Base-by-base conservation (phyloP, 352 stramenopile species). In the Pilasporangium apinafurcum region DNA sequence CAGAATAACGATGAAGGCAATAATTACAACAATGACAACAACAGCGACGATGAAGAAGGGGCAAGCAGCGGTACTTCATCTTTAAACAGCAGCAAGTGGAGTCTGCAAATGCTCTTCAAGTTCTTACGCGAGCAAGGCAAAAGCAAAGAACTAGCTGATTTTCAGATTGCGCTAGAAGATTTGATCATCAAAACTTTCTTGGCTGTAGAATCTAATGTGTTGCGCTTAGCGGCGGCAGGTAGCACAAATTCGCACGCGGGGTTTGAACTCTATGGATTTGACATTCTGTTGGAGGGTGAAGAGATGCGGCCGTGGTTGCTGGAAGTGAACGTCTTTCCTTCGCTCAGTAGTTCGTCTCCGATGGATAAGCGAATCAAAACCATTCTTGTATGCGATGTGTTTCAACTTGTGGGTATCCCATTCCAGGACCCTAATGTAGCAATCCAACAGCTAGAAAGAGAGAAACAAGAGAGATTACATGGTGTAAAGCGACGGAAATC, bases 61-160 rank as follows among this genome's bases (percentile, higher is more conserved):
- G 50, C 49, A 5, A 51, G 65, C 26, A 47, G 37, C n/a, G n/a
- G n/a, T n/a, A n/a, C n/a, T n/a, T n/a, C n/a, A n/a, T n/a, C n/a
- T n/a, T n/a, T n/a, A n/a, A n/a, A n/a, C n/a, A 83, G 67, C 36
- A 93, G 77, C 50, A 96, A 96, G 58, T 95, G 85, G 85, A 87
- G 65, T 45, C 55, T 86, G 1, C 49, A 85, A 17, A 78, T 62
- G 44, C 51, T 83, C 18, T 72, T 62, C 48, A 78, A 65, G 48
- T 81, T 72, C 21, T 14, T 87, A 10, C 22, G 28, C 5, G 59
- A 67, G 2, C 54, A 65, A 17, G 67, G 59, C 4, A 77, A 76
- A 51, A n/a, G 17, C n/a, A 48, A 32, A 4, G 48, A 81, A 30
- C 59, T 84, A 12, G 41, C 57, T 0, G 37, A 22, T 0, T 72